Conservation (phyloP, 306 rosid species). For the Ammopiptanthus mongolicus region DNA sequence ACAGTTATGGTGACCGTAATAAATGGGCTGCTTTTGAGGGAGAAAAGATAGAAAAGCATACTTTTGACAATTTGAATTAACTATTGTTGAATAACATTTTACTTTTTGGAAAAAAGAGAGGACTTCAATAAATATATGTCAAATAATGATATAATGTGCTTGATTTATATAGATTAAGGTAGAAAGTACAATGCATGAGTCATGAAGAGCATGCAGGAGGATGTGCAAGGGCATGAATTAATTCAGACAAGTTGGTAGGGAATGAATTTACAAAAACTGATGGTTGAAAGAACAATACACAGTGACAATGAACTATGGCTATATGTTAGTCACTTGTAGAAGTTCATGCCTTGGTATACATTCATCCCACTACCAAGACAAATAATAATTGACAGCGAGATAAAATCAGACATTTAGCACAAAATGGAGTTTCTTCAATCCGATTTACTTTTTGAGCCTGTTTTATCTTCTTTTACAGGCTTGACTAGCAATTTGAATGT, state of each 20-base stretch:
- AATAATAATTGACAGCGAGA: conserved; percentile 3
- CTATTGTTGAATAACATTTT: neutral
- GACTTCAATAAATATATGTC: neutral
- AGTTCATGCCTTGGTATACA: neutral
- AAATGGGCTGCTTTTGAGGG: too few species aligned
- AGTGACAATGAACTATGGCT: neutral
- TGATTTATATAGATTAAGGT: neutral
- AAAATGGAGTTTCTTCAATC: conserved; percentile 38
- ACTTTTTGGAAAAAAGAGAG: neutral
- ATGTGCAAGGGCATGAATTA: neutral
- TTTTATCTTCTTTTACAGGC: conserved; percentile 40
- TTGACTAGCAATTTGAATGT: conserved; percentile 48
- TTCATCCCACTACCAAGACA: conserved; percentile 11
- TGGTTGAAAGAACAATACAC: neutral
- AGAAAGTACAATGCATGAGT: neutral
- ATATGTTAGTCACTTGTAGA: neutral
- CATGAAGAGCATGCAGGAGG: neutral
- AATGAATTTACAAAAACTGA: neutral
- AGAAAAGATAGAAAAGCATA: too few species aligned
- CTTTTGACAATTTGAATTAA: too few species aligned
- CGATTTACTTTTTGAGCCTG: conserved; percentile 51
- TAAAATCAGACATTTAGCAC: neutral
- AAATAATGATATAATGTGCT: too few species aligned
- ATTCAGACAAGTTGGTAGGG: neutral
- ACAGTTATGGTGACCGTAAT: too few species aligned